phyloP scores from a whole-genome alignment of 345 rosid species.

The Bruguiera parviflora region DNA sequence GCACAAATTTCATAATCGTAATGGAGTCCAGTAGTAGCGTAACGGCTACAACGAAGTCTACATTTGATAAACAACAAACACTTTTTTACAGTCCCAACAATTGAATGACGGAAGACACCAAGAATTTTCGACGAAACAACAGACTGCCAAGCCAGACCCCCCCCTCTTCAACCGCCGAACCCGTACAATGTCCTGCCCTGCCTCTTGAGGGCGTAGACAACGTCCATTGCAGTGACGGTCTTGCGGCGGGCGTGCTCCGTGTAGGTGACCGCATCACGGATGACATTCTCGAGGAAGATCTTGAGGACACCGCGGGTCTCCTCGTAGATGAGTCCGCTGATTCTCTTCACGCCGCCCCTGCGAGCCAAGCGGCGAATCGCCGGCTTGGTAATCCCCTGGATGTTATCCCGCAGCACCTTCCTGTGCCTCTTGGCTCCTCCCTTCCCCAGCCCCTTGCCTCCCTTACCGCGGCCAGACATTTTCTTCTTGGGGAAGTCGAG shows the following conservation, averaged over 20 bases:
- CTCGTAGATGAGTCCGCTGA: neutral
- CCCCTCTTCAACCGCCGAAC: neutral
- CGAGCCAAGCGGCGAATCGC: slow-evolving; percentile 3
- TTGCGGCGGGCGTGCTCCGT: slow-evolving; percentile 1
- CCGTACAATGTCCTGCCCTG: slow-evolving; percentile 3
- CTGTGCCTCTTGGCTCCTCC: slow-evolving; percentile 8
- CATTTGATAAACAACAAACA: no score
- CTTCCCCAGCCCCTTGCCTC: slow-evolving; percentile 1
- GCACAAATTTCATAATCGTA: no score
- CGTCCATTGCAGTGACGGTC: slow-evolving; percentile 1
- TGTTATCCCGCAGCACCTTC: slow-evolving; percentile 1
- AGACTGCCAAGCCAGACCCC: no score
- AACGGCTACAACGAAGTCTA: no score
- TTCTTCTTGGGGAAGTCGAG: neutral
- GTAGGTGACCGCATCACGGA: slow-evolving; percentile 1
- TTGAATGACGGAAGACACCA: neutral
- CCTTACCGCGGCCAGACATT: neutral
- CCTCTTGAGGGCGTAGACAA: slow-evolving; percentile 3
- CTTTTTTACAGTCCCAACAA: no score
- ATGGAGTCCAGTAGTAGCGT: no score
- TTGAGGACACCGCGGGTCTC: neutral
- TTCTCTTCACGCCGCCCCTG: slow-evolving; percentile 1
- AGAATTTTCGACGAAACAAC: neutral
- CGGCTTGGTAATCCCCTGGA: neutral
- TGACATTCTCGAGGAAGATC: slow-evolving; percentile 5